Base-by-base conservation (phyloP, 179 eudicot genomes). In the Nepenthes alata region DNA sequence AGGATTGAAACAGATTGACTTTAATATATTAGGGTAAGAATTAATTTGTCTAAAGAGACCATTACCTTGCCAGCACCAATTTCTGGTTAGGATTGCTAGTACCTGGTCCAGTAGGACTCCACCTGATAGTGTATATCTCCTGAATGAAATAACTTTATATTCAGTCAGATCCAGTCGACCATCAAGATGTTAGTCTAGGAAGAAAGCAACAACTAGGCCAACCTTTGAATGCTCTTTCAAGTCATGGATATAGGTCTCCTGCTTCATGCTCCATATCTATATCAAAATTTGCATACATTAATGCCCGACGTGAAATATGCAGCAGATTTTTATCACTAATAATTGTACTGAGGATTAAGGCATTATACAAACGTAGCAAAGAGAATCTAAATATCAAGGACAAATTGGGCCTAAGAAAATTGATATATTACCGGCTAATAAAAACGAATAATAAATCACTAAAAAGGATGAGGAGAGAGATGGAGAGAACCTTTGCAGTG, bases 101-200 rank as follows among this genome's bases (percentile, higher is more conserved):
- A 11, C 89, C 91, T 8, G 80, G 74, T 52, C 99, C 98, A 51
- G 97, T 90, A 60, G 99, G 99, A 74, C 99, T 94, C 99, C 99
- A 94, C 72, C 90, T 74, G 65, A 94, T 86, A 53, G 99, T 87
- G 77, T 90, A 87, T 64, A 94, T 90, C 72, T 94, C 99, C 99
- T 94, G 64, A 55, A 76, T 55, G 41, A 35, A 11, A 34, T 11
- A 37, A 15, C 1, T 35, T 4, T 7, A 49, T 15, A 47, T 1
- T 35, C 52, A 25, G 6, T 13, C 2, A 38, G 51, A 15, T 57
- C 12, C 55, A 64, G 5, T 49, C 35, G 1, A 50, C 6, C 48
- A 53, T 47, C 16, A 50, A 45, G 2, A n/a, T 58, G 4, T n/a
- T 3, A 36, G 34, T 7, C 16, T 15, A 41, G n/a, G 10, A 4